Percentiles rank a stretch among this genome's conserved stretches.
Evolutionary conservation across 805 yeast species (phyloP).

Genomic region (Candida ovalis): DNA sequence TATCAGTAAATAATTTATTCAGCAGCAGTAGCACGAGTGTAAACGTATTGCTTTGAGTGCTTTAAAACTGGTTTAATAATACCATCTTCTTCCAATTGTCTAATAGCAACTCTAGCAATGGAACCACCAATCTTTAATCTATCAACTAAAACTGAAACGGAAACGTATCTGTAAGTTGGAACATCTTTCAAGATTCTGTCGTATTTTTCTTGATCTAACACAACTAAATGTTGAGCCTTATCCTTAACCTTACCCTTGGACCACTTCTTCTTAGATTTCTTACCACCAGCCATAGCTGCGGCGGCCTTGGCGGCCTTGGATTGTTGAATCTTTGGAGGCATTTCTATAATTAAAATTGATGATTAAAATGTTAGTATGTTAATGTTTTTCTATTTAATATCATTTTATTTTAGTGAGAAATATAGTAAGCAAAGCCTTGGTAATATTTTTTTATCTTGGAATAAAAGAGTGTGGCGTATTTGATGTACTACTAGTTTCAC

Average conservation of each 20-base stretch:
- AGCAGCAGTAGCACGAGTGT: slow-evolving; percentile 76
- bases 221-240: slow-evolving; percentile 97
- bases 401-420: too few species aligned
- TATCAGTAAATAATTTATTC: slow-evolving; percentile 40
- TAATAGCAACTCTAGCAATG: slow-evolving; percentile 95
- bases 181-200: slow-evolving; percentile 99
- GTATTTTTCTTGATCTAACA: slow-evolving; percentile 96
- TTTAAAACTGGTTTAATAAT: slow-evolving; percentile 88
- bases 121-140: slow-evolving; percentile 99
- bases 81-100: slow-evolving; percentile 93
- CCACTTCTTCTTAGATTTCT: slow-evolving; percentile 99
- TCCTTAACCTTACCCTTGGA: slow-evolving; percentile 99
- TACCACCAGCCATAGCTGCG: slow-evolving; percentile 99
- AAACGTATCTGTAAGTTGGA: slow-evolving; percentile 97
- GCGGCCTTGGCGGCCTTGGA: slow-evolving; percentile 99
- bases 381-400: neutral
- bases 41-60: slow-evolving; percentile 96
- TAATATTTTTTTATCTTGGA: too few species aligned
- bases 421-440: neutral
- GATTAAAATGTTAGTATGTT: slow-evolving; percentile 18
- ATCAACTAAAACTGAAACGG: slow-evolving; percentile 97
- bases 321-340: slow-evolving; percentile 99
- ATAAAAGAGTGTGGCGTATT: too few species aligned
- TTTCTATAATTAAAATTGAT: slow-evolving; percentile 37
- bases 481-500: too few species aligned